These are phyloP conservation scores for Boletus barrowsii DNA, from an alignment of 768 basidiomycete species.

Conservation along the genomic window DNA sequence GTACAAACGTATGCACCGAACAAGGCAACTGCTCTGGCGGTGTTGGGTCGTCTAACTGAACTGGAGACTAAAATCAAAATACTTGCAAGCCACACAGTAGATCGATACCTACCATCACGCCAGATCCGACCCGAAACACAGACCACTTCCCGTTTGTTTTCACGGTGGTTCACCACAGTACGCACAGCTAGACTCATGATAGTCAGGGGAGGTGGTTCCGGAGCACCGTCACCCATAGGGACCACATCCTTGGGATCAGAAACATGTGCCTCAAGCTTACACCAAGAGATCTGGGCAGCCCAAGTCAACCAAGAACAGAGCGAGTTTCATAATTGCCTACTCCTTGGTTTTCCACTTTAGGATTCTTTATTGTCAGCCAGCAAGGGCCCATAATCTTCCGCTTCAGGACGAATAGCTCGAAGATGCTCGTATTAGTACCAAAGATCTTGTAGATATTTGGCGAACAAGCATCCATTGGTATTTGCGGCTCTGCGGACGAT, in stretches of 20 bases:
- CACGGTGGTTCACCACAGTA: slow-evolving; percentile 89
- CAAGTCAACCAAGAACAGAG: neutral
- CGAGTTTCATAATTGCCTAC: slow-evolving; percentile 42
- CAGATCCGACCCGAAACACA: slow-evolving; percentile 83
- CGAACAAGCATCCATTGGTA: slow-evolving; percentile 71
- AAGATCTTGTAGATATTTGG: slow-evolving; percentile 86
- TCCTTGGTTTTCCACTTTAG: slow-evolving; percentile 71
- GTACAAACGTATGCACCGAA: slow-evolving; percentile 81
- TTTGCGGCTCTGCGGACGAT: slow-evolving; percentile 33
- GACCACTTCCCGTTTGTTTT: slow-evolving; percentile 92
- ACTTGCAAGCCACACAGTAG: neutral
- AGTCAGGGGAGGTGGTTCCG: slow-evolving; percentile 82
- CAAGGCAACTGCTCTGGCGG: slow-evolving; percentile 86
- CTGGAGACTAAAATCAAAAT: slow-evolving; percentile 37
- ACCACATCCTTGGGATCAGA: slow-evolving; percentile 85
- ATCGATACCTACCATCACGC: slow-evolving; percentile 54
- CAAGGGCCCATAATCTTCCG: slow-evolving; percentile 99
- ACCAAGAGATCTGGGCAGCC: slow-evolving; percentile 84
- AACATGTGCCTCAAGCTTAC: slow-evolving; percentile 86
- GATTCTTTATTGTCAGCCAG: slow-evolving; percentile 86
- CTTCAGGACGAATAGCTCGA: slow-evolving; percentile 90
- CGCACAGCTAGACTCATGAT: slow-evolving; percentile 86
- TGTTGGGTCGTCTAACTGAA: slow-evolving; percentile 85
- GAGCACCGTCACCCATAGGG: slow-evolving; percentile 73
- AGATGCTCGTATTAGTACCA: slow-evolving; percentile 89